Evolutionary conservation across 306 rosid genomes (phyloP), one percentile per base, ranked within the genome.

Genomic region (Vigna hirtella): DNA sequence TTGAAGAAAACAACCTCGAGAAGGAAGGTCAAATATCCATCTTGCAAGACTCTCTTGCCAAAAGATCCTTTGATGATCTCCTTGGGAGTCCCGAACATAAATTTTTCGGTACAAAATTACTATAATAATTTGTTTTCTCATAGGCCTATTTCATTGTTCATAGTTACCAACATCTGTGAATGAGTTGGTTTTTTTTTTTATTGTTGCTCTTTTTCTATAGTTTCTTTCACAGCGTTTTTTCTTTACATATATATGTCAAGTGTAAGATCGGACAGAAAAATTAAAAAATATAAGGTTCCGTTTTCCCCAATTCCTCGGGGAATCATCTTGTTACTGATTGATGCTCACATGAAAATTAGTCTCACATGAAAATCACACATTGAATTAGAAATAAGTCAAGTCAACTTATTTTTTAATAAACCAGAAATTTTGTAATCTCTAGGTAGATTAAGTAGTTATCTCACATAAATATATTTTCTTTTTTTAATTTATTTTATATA

Each of bases 1-100:
- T 92, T 40, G 97, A 95, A 72, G 98, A 89, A 79, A 90, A 96
- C 18, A 66, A 90, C 38, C 91, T 91, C 64, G 57, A 91, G 70
- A 96, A 90, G 87, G 99, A 93, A 83, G 99, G 99, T 72, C 97
- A 96, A 83, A 93, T 91, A 49, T 87, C 96, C 78, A 93, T 96
- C 50, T 88, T 96, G 45, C 90, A 89, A 85, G 99, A 96, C 79
- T 67, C 98, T 73, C 48, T 91, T 48, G 82, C 79, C 66, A 88
- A 84, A 81, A 89, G 79, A 61, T 73, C 91, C 15, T 87, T 86
- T 77, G 95, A 90, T 78, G 97, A 89, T 82, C 89, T 92, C 77
- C 89, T 92, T 2, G 89, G 88, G 15, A 86, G 88, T 81, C 88
- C 92, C 7, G 89, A 82, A 38, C 82, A 85, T 77, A 91, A 89